Evolutionary conservation across 371 early-diverging fungal species (phyloP), one percentile per base, ranked within the genome.

Genomic region (Actinomucor elegans): DNA sequence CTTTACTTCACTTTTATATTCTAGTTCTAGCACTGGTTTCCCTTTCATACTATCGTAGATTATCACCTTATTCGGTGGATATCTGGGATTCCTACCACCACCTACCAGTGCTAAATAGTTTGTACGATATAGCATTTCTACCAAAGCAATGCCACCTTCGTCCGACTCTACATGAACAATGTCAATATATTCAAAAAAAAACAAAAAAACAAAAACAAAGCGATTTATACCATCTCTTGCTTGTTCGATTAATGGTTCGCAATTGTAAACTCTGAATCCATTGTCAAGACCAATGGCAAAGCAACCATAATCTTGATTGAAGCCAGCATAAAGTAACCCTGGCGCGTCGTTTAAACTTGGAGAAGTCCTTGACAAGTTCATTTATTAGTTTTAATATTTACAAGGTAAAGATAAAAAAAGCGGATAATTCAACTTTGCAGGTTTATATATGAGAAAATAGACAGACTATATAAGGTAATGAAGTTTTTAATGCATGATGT

Each of bases 121-220:
- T 44, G 94, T 94, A 8, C 92, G 86, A 69, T 95, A 97, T 9
- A 97, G 80, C 98, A 98, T 97, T 60, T 94, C 95, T 2, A 94
- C 92, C 8, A 94, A 80, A 10, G 89, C 90, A 49, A 96, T 90
- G 3, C 96, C 96, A 14, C 94, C 94, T 53, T 89, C 90, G 38
- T 84, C 85, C 35, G 89, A 85, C 57, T 88, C 92, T 89, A 58
- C 24, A 54, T n/a, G 33, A 5, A 15, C 28, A 15, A 31, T 44
- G 32, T 12, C 41, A 5, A 34, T 38, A 10, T 21, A 4, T 43
- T 24, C 36, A 17, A 32, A 36, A 45, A 35, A 40, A 48, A 33
- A 41, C 26, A 36, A 34, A 34, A 49, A 17, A 7, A 21, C n/a
- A n/a, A n/a, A n/a, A n/a, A n/a, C n/a, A 27, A 32, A 41, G 44